Evolutionary conservation across 306 rosid species (phyloP).

Genomic region (Abrus pulchellus): DNA sequence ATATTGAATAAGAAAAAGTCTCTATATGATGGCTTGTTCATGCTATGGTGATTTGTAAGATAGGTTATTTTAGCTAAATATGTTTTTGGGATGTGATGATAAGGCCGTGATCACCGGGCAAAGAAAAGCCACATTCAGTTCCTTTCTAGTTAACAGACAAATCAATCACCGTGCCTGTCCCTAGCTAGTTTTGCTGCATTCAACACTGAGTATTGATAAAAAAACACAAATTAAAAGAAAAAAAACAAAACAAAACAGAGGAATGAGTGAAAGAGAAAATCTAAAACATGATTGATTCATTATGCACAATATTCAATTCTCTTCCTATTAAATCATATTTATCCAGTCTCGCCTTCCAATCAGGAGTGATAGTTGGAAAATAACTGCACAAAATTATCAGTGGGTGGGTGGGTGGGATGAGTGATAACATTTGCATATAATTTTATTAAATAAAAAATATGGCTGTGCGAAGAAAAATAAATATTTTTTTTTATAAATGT

Average conservation of each 20-base stretch:
- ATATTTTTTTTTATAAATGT: too few relatives aligned
- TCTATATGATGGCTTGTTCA: background rate
- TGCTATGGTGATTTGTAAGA: background rate
- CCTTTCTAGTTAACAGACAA: background rate
- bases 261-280: background rate
- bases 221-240: too few relatives aligned
- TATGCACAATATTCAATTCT: background rate
- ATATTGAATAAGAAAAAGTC: background rate
- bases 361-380: conserved; percentile 34
- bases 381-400: background rate
- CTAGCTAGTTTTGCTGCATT: background rate
- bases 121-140: conserved; percentile 12
- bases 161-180: conserved; percentile 30
- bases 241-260: too few relatives aligned
- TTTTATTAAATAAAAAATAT: too few relatives aligned
- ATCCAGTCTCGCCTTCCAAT: conserved; percentile 41
- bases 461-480: too few relatives aligned
- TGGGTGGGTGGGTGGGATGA: too few relatives aligned
- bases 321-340: background rate
- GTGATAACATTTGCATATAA: too few relatives aligned
- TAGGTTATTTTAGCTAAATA: background rate
- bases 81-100: background rate
- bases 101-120: conserved; percentile 43
- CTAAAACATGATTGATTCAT: background rate
- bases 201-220: background rate